A percentile compares a stretch with the other conserved stretches of the same genome.
Evolutionary conservation across 2,329 filamentous ascomycete genomes (phyloP).

Genomic region (Clarireedia homoeocarpa): DNA sequence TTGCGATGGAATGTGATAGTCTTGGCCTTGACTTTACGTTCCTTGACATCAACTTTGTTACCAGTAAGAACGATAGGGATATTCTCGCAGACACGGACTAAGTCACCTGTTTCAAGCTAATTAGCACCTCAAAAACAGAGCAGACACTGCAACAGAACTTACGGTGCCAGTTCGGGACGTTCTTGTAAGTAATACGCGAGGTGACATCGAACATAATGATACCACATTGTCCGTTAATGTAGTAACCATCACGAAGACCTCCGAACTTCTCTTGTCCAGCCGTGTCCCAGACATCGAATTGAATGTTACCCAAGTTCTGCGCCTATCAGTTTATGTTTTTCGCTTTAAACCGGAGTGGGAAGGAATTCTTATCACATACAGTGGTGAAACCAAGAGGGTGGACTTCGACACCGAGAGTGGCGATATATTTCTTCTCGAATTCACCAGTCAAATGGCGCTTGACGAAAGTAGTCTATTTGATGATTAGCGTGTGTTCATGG

Average conservation of each 20-base stretch:
- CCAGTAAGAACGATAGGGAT: conserved; percentile 96
- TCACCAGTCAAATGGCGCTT: conserved; percentile 99
- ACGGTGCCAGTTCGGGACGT: conserved; percentile 99
- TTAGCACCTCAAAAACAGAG: conserved; percentile 12
- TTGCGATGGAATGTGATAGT: conserved; percentile 99
- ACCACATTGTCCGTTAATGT: conserved; percentile 99
- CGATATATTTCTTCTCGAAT: conserved; percentile 99
- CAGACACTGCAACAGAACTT: conserved; percentile 38
- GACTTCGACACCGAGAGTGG: conserved; percentile 97
- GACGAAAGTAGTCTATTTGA: conserved; percentile 89
- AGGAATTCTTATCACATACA: conserved; percentile 51
- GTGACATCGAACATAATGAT: conserved; percentile 99
- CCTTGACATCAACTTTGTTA: conserved; percentile 99
- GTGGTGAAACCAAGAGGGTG: conserved; percentile 97
- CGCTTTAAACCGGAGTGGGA: neutral
- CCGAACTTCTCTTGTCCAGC: conserved; percentile 99
- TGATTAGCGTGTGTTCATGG: conserved; percentile 18
- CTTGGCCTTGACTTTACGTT: conserved; percentile 99
- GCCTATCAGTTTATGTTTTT: neutral
- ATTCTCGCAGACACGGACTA: conserved; percentile 98
- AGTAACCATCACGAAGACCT: conserved; percentile 98
- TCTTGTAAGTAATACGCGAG: conserved; percentile 99
- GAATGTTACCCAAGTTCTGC: conserved; percentile 87
- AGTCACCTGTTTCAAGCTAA: conserved; percentile 58
- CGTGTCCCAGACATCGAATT: conserved; percentile 99